These are phyloP conservation scores for Neurospora sp. DNA, from an alignment of 495 filamentous ascomycete genomes.

Conservation along the genomic window DNA sequence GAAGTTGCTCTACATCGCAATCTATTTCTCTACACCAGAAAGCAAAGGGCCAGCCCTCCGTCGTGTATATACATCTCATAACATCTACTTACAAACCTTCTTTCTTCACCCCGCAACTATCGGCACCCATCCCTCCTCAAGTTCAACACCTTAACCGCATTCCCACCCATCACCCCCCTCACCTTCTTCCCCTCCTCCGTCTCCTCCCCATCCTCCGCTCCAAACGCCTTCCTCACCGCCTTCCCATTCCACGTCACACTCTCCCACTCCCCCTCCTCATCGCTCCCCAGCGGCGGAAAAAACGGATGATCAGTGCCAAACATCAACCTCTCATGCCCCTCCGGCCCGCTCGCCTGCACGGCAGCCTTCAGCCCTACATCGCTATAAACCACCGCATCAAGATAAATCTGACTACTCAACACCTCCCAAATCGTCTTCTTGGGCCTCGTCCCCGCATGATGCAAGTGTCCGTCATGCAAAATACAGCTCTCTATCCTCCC, in stretches of 20 bases:
- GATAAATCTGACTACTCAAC: conserved; percentile 72
- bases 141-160: conserved; percentile 55
- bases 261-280: conserved; percentile 58
- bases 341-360: conserved; percentile 47
- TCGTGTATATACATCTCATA: not conserved
- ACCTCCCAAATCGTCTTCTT: conserved; percentile 65
- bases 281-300: conserved; percentile 66
- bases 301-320: conserved; percentile 95
- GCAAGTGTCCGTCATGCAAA: conserved; percentile 64
- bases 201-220: conserved; percentile 1
- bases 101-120: not conserved
- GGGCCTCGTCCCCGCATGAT: conserved; percentile 24
- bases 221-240: conserved; percentile 55
- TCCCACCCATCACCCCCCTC: conserved; percentile 52
- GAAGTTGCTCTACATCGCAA: no score
- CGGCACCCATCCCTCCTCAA: conserved; percentile 17
- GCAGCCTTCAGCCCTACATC: conserved; percentile 67
- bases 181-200: conserved; percentile 38
- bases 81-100: not conserved
- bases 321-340: conserved; percentile 58
- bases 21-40: no score
- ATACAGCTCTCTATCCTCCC: conserved; percentile 85
- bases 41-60: no score
- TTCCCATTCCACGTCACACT: conserved; percentile 72
- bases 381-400: conserved; percentile 83